Base-by-base conservation (phyloP, 495 filamentous ascomycete genomes). In the Podospora tetraspora region DNA sequence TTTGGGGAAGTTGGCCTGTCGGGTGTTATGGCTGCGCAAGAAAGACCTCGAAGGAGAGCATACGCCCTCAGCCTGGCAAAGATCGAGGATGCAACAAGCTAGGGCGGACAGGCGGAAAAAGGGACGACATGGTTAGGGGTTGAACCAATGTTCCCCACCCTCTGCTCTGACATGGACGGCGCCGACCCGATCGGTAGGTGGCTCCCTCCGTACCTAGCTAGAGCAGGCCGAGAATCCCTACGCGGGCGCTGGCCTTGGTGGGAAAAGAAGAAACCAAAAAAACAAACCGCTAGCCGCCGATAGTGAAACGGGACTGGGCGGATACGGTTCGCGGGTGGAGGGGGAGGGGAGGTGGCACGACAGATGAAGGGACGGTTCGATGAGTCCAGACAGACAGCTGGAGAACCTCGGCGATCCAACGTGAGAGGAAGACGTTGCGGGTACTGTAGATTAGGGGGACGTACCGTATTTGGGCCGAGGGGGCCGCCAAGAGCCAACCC, bases 1-100 rank as follows among this genome's bases (percentile, higher is more conserved):
- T 29, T 29, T 30, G 16, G 23, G 23, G 61, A 32, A 29, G 61
- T 62, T 22, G 43, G 43, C 16, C 43, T 62, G 27, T 29, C 24
- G 59, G 29, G n/a, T 62, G 27, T 32, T 21, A 25, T 32, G 61
- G 61, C 60, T 32, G 61, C 61, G 61, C 61, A 62, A 62, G 16
- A 62, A 62, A 32, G 61, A 32, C 23, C 19, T 52, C 34, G 60
- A 62, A 30, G 60, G 24, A 27, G 27, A 62, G 60, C 12, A 6
- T n/a, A 52, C 16, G 27, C 27, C 32, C 61, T 16, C n/a, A 29
- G 59, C 61, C 32, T 62, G 16, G 61, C 60, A 30, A 7, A 32
- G 61, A 62, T 62, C 29, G 61, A 52, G 43, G 8, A 52, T 52
- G 43, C 43, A n/a, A 52, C 43, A 5, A 52, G 16, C 43, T 8